These are phyloP conservation scores for Vigna trinervia DNA, from an alignment of 306 rosid genomes.

Conservation along the genomic window DNA sequence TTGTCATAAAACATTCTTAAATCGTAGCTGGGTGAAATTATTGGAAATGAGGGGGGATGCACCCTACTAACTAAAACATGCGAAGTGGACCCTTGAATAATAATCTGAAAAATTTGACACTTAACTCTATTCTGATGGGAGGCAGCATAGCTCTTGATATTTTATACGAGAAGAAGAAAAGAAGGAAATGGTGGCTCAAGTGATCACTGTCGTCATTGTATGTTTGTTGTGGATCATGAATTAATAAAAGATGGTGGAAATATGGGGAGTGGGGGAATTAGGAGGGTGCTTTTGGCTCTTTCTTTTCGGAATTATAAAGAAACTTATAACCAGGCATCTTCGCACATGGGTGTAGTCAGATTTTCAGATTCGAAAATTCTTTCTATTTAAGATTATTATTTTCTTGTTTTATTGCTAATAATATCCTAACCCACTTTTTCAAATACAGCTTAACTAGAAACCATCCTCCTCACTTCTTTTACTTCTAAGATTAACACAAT, in stretches of 20 bases:
- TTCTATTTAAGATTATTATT: background rate
- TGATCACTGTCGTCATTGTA: conserved; percentile 23
- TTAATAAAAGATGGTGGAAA: conserved; percentile 19
- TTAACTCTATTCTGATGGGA: conserved; percentile 13
- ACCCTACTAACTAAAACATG: conserved; percentile 53
- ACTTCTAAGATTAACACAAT: too few species aligned
- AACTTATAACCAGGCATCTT: conserved; percentile 52
- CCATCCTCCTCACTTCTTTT: background rate
- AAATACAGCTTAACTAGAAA: conserved; percentile 10
- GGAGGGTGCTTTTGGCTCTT: conserved; percentile 56
- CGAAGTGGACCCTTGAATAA: conserved; percentile 53
- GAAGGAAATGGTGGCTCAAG: conserved; percentile 28
- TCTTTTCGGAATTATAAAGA: conserved; percentile 36
- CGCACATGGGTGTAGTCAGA: conserved; percentile 72
- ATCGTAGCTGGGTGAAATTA: conserved; percentile 43
- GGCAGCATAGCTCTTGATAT: background rate
- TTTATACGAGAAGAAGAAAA: background rate
- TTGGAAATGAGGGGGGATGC: conserved; percentile 58
- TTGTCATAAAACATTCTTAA: conserved; percentile 50
- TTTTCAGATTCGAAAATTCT: conserved; percentile 52
- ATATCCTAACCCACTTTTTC: background rate
- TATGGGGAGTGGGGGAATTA: conserved; percentile 45
- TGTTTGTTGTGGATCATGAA: background rate
- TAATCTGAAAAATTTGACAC: background rate
- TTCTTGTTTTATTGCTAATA: background rate